These are phyloP conservation scores for Chalciporus pseudorubinellus DNA, from an alignment of 768 basidiomycete species.

Conservation along the genomic window DNA sequence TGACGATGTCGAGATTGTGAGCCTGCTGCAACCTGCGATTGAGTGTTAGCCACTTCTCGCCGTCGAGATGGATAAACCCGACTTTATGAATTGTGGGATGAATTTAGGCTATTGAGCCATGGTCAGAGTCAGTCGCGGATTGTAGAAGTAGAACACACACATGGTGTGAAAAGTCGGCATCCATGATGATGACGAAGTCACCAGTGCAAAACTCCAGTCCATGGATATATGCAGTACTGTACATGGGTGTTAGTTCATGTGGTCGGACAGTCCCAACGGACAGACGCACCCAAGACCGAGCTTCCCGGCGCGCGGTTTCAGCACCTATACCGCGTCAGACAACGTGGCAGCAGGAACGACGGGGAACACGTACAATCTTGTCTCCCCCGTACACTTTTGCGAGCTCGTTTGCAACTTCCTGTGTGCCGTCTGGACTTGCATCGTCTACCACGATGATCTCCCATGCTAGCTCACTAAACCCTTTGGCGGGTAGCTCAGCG, in stretches of 20 bases:
- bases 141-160: constrained; percentile 43
- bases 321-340: constrained; percentile 45
- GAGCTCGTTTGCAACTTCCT: constrained; percentile 80
- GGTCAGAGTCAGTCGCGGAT: constrained; percentile 4
- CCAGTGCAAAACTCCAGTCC: constrained; percentile 87
- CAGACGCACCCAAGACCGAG: constrained; percentile 76
- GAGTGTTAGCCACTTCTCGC: constrained; percentile 1
- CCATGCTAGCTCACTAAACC: constrained; percentile 66
- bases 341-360: neutral
- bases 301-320: constrained; percentile 88
- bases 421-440: constrained; percentile 89
- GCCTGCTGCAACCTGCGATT: constrained; percentile 66
- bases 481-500: constrained; percentile 15
- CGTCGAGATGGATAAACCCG: constrained; percentile 4
- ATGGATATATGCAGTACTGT: constrained; percentile 89
- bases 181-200: constrained; percentile 96
- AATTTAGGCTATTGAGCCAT: constrained; percentile 77
- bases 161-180: constrained; percentile 94
- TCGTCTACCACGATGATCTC: constrained; percentile 92
- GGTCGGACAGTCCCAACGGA: neutral
- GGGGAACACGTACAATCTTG: constrained; percentile 56
- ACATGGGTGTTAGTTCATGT: neutral
- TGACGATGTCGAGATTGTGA: constrained; percentile 91
- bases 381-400: constrained; percentile 81
- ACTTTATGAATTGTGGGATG: constrained; percentile 90